Base-by-base conservation (phyloP, 1,284 basidiomycete species). In the Melampsora americana region DNA sequence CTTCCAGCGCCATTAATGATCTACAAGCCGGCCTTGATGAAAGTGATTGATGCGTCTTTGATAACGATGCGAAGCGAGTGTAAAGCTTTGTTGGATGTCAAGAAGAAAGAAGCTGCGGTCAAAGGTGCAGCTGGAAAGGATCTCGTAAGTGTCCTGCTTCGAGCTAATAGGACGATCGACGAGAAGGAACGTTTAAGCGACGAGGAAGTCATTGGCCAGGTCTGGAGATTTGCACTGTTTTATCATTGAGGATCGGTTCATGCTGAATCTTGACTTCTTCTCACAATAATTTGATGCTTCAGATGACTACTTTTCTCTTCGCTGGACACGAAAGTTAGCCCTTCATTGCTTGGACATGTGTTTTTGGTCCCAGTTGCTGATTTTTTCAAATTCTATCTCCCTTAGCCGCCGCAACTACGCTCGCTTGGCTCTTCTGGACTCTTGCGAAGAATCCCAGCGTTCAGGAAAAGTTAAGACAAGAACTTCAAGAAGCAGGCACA, bases 321-420 rank as follows among this genome's bases (percentile, higher is more conserved):
- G n/a, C n/a, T n/a, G 80, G 80, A 11, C 80, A 81, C 70, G 80
- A 81, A 69, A 81, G n/a, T n/a, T n/a, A n/a, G n/a, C n/a, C n/a
- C n/a, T n/a, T n/a, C n/a, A n/a, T n/a, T n/a, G n/a, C n/a, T n/a
- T n/a, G n/a, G n/a, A n/a, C n/a, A n/a, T n/a, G n/a, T n/a, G n/a
- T n/a, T n/a, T n/a, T n/a, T n/a, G n/a, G n/a, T n/a, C n/a, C n/a
- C n/a, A n/a, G n/a, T n/a, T n/a, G n/a, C n/a, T n/a, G n/a, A n/a
- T n/a, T n/a, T n/a, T n/a, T n/a, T n/a, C n/a, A n/a, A n/a, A n/a
- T n/a, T n/a, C n/a, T n/a, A n/a, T n/a, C n/a, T n/a, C n/a, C n/a
- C n/a, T n/a, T n/a, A n/a, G n/a, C n/a, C n/a, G n/a, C n/a, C n/a
- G n/a, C n/a, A n/a, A n/a, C n/a, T n/a, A n/a, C n/a, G n/a, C n/a